Percentiles rank a stretch among this genome's conserved stretches.
phyloP scores from a whole-genome alignment of 1,284 basidiomycete species.

The Microbotryomycetes sp. region DNA sequence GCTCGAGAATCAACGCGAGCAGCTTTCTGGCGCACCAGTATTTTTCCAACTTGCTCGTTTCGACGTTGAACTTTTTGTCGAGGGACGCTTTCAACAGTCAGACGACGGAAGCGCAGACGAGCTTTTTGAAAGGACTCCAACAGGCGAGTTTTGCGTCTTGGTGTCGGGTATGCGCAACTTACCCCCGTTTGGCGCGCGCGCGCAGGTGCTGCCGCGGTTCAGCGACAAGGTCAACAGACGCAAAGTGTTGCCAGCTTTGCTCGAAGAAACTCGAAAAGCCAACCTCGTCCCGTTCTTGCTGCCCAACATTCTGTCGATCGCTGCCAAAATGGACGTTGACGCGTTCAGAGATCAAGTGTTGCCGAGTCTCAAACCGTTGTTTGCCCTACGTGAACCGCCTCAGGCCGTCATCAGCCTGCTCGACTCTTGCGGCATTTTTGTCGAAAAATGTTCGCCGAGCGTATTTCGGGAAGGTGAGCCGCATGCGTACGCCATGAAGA shows the following conservation, averaged over 20 bases:
- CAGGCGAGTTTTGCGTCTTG: not conserved
- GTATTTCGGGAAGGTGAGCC: conserved; percentile 79
- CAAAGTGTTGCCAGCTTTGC: conserved; percentile 87
- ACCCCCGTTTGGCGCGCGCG: conserved; percentile 23
- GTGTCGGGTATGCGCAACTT: not conserved
- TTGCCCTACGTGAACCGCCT: conserved; percentile 86
- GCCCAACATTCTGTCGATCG: conserved; percentile 95
- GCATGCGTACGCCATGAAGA: too few relatives aligned
- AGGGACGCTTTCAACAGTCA: conserved; percentile 91
- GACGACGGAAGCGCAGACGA: conserved; percentile 88
- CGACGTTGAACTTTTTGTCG: conserved; percentile 92
- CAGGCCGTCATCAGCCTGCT: conserved; percentile 83
- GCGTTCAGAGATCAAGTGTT: conserved; percentile 79
- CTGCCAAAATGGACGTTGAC: conserved; percentile 58
- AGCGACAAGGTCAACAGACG: conserved; percentile 76
- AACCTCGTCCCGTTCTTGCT: conserved; percentile 88
- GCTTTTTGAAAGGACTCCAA: conserved; percentile 50
- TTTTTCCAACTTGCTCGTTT: conserved; percentile 95
- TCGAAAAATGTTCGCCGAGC: conserved; percentile 77
- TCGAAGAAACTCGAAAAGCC: conserved; percentile 76
- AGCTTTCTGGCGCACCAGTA: conserved; percentile 67
- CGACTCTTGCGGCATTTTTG: conserved; percentile 79
- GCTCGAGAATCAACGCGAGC: conserved; percentile 63
- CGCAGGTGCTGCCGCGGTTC: conserved; percentile 74
- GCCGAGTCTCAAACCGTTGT: conserved; percentile 82